Evolutionary conservation across 108 stramenopile species (phyloP).

Genomic region (Cyclotella cryptica): DNA sequence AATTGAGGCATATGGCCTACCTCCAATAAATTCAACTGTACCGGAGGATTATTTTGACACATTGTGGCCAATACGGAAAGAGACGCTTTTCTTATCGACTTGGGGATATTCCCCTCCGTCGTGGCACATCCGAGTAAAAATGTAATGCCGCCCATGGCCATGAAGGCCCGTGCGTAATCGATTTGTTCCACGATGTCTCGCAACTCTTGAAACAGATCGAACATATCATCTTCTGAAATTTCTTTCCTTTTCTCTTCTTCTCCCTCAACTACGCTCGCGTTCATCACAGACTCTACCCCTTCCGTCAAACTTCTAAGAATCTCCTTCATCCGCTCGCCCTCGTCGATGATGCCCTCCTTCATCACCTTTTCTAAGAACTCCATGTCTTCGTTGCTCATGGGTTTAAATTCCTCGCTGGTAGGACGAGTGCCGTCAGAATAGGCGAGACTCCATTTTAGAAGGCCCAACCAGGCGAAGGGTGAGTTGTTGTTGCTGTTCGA

Average conservation of each 20-base stretch:
- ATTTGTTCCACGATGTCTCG: constrained; percentile 93
- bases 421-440: constrained; percentile 80
- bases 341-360: constrained; percentile 87
- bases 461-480: constrained; percentile 78
- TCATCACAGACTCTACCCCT: constrained; percentile 51
- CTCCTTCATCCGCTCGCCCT: constrained; percentile 79
- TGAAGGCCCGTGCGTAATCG: constrained; percentile 84
- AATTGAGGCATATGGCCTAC: constrained; percentile 67
- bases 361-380: constrained; percentile 88
- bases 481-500: constrained; percentile 28
- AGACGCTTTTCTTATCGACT: constrained; percentile 57
- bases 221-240: constrained; percentile 56
- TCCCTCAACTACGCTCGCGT: background rate
- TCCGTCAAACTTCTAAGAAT: constrained; percentile 71
- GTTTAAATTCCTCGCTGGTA: constrained; percentile 28
- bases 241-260: constrained; percentile 41
- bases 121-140: constrained; percentile 79
- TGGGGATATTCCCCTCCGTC: constrained; percentile 46
- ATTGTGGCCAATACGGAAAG: constrained; percentile 74
- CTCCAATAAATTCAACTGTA: constrained; percentile 79
- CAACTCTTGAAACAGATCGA: constrained; percentile 79
- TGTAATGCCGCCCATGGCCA: constrained; percentile 72
- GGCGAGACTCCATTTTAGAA: constrained; percentile 84
- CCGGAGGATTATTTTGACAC: constrained; percentile 84
- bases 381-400: constrained; percentile 77